Percentiles rank a stretch among this genome's conserved stretches.
phyloP scores from a whole-genome alignment of 1,139 yeast species.

The Geotrichum europaeum region DNA sequence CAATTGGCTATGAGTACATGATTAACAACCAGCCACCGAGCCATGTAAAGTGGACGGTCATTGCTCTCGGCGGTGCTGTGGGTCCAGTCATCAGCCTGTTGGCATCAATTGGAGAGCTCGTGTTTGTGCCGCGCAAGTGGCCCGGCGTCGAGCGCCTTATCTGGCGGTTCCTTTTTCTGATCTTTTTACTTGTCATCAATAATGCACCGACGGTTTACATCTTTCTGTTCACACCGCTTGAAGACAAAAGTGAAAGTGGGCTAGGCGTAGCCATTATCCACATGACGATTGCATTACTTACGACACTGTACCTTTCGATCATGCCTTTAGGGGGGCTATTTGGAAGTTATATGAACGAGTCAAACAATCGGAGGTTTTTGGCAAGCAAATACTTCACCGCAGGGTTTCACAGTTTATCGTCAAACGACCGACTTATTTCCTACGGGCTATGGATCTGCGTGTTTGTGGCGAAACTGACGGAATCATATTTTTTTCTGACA shows the following conservation, averaged over 20 bases:
- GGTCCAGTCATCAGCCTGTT: constrained; percentile 59
- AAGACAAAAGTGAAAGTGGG: constrained; percentile 46
- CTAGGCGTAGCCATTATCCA: constrained; percentile 51
- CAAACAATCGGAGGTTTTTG: constrained; percentile 23
- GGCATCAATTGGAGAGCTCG: constrained; percentile 58
- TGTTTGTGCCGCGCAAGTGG: constrained; percentile 64
- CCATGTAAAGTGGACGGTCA: constrained; percentile 55
- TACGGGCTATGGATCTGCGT: constrained; percentile 61
- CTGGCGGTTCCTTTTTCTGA: constrained; percentile 41
- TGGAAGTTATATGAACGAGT: constrained; percentile 36
- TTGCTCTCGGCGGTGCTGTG: constrained; percentile 67
- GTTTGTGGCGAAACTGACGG: constrained; percentile 65
- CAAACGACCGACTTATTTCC: constrained; percentile 52
- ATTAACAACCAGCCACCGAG: constrained; percentile 59
- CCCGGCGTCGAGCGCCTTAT: constrained; percentile 55
- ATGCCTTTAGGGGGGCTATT: constrained; percentile 55
- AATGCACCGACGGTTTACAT: constrained; percentile 59
- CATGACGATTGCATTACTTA: constrained; percentile 52
- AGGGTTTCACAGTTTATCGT: constrained; percentile 49
- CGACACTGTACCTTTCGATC: constrained; percentile 56
- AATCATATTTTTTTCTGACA: constrained; percentile 76
- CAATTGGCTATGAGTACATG: constrained; percentile 51
- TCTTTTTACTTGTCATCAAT: constrained; percentile 44
- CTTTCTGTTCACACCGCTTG: constrained; percentile 45
- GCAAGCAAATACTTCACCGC: constrained; percentile 41